These are phyloP conservation scores for Platanthera zijinensis DNA, from an alignment of 106 monocot species.

Conservation along the genomic window DNA sequence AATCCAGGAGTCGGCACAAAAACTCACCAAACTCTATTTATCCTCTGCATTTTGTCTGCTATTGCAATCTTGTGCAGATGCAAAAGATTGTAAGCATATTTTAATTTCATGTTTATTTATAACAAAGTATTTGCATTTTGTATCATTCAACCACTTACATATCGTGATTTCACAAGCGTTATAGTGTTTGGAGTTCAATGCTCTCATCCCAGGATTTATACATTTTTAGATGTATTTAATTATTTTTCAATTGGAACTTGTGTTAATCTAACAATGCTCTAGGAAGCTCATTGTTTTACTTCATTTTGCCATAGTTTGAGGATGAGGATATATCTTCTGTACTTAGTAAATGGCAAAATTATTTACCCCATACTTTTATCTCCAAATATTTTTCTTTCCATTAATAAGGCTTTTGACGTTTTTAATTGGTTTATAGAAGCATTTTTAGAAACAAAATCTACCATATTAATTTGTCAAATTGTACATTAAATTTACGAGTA, in stretches of 20 bases:
- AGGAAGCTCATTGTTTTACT: not conserved
- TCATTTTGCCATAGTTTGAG: not conserved
- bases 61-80: slow-evolving; percentile 55
- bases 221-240: not conserved
- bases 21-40: slow-evolving; percentile 28
- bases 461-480: not conserved
- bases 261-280: not conserved
- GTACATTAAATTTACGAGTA: not conserved
- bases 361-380: not conserved
- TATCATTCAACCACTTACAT: not conserved
- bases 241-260: not conserved
- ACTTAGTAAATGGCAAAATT: not conserved
- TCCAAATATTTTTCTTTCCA: not conserved
- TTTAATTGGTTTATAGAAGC: not conserved
- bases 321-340: not conserved
- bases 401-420: not conserved
- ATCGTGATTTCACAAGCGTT: not conserved
- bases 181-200: not conserved
- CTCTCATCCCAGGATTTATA: not conserved
- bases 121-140: not conserved
- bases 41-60: slow-evolving; percentile 55
- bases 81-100: slow-evolving; percentile 55
- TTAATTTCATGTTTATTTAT: not conserved
- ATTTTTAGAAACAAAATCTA: not conserved
- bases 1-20: slow-evolving; percentile 2